phyloP scores from a whole-genome alignment of 495 filamentous ascomycete genomes.

The Penicillium psychrofluorescens region DNA sequence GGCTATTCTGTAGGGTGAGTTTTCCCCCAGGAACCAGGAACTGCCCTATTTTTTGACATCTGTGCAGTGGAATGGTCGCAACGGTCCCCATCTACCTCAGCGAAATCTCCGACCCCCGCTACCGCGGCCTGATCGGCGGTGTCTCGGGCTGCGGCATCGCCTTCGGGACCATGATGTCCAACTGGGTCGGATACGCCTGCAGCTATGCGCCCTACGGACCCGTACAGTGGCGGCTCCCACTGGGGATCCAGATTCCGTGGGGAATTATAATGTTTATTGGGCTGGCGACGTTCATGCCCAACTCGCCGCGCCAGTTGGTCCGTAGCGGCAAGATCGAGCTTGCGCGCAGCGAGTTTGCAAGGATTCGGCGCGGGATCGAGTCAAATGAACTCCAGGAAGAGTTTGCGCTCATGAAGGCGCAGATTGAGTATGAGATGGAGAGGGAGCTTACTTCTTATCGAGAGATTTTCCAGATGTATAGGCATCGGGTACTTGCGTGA shows the following conservation, averaged over 20 bases:
- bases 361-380: constrained; percentile 41
- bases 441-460: constrained; percentile 44
- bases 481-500: constrained; percentile 43
- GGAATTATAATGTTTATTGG: constrained; percentile 51
- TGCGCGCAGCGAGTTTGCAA: constrained; percentile 41
- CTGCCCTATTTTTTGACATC: too few relatives aligned
- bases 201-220: constrained; percentile 46
- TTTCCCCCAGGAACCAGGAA: background rate
- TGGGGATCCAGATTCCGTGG: constrained; percentile 54
- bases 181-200: constrained; percentile 54
- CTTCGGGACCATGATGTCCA: constrained; percentile 51
- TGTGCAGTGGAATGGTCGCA: constrained; percentile 40
- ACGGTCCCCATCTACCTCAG: constrained; percentile 54
- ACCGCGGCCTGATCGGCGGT: constrained; percentile 50
- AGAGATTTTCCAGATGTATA: constrained; percentile 47
- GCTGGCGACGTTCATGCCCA: constrained; percentile 50
- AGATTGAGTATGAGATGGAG: constrained; percentile 56
- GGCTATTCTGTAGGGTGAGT: constrained; percentile 48
- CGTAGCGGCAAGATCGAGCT: constrained; percentile 44
- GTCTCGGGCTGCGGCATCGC: constrained; percentile 52
- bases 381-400: constrained; percentile 44
- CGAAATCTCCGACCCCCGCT: constrained; percentile 47
- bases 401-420: constrained; percentile 46
- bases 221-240: constrained; percentile 50
- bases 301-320: constrained; percentile 50